Conservation (phyloP, 2,329 filamentous ascomycete species). For the Sclerotinia subarctica region DNA sequence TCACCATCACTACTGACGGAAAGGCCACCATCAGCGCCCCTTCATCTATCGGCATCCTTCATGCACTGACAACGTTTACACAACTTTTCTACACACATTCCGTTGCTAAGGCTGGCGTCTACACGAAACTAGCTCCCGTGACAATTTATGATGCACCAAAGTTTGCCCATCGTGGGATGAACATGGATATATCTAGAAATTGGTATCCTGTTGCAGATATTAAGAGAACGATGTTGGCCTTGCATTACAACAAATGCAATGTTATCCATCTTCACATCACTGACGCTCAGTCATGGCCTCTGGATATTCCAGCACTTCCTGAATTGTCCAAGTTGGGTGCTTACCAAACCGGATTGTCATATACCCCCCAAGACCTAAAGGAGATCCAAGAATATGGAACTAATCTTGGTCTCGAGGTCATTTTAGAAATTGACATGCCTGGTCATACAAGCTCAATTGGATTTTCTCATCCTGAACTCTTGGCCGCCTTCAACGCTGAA, state of each 20-base stretch:
- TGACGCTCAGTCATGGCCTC: constrained; percentile 81
- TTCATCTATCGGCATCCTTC: constrained; percentile 66
- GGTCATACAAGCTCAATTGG: constrained; percentile 71
- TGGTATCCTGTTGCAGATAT: constrained; percentile 56
- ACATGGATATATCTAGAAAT: constrained; percentile 73
- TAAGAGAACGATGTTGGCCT: constrained; percentile 70
- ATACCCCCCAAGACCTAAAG: constrained; percentile 62
- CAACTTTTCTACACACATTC: constrained; percentile 78
- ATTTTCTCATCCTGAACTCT: constrained; percentile 66
- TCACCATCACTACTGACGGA: constrained; percentile 58
- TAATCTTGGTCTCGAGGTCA: constrained; percentile 65
- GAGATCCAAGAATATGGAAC: constrained; percentile 68
- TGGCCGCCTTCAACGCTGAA: constrained; percentile 58
- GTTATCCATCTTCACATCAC: constrained; percentile 77
- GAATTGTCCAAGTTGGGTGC: constrained; percentile 70
- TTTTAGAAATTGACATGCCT: constrained; percentile 78
- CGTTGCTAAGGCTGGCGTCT: constrained; percentile 50
- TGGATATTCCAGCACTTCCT: constrained; percentile 74
- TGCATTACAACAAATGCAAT: constrained; percentile 80
- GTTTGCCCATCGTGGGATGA: constrained; percentile 74
- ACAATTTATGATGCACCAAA: constrained; percentile 68
- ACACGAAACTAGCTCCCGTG: constrained; percentile 70
- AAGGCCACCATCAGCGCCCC: constrained; percentile 60
- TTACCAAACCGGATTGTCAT: constrained; percentile 65
- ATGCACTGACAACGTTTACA: constrained; percentile 71